Conservation (phyloP, 148 eudicot species). For the Vaccinium vitisidaea region DNA sequence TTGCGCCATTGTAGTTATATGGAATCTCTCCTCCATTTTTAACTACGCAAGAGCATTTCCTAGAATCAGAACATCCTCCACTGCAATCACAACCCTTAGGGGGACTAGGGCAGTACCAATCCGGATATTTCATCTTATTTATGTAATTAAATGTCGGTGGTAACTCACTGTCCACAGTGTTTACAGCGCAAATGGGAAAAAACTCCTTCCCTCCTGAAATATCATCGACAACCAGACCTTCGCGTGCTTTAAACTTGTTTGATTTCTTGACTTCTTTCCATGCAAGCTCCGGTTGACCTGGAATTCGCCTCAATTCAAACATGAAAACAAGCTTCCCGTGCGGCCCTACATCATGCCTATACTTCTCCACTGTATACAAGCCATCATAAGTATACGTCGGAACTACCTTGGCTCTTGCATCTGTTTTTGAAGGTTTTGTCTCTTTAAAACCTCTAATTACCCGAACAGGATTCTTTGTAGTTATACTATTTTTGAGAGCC, state of each 20-base stretch:
- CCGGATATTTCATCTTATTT: slow-evolving; percentile 59
- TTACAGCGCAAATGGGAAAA: slow-evolving; percentile 59
- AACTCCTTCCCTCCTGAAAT: slow-evolving; percentile 58
- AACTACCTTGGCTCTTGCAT: slow-evolving; percentile 39
- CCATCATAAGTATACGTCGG: slow-evolving; percentile 78
- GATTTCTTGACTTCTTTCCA: slow-evolving; percentile 69
- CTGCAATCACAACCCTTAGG: slow-evolving; percentile 64
- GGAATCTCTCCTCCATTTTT: slow-evolving; percentile 86
- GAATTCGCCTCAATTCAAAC: slow-evolving; percentile 64
- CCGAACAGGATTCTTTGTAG: slow-evolving; percentile 52
- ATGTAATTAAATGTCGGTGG: slow-evolving; percentile 67
- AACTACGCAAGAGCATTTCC: slow-evolving; percentile 57
- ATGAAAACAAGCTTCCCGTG: slow-evolving; percentile 66
- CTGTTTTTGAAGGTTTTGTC: slow-evolving; percentile 40
- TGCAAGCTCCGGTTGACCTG: slow-evolving; percentile 73
- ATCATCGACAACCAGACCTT: slow-evolving; percentile 52
- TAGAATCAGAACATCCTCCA: slow-evolving; percentile 61
- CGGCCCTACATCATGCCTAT: slow-evolving; percentile 45
- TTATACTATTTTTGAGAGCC: slow-evolving; percentile 65
- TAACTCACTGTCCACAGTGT: slow-evolving; percentile 58
- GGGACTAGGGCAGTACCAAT: slow-evolving; percentile 51
- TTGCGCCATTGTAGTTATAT: slow-evolving; percentile 71
- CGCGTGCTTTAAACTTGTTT: slow-evolving; percentile 39
- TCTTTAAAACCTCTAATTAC: slow-evolving; percentile 83
- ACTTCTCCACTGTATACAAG: slow-evolving; percentile 55